Evolutionary conservation across 495 filamentous ascomycete species (phyloP), one percentile per base, ranked within the genome.

Genomic region (Penicillium longicatenatum): DNA sequence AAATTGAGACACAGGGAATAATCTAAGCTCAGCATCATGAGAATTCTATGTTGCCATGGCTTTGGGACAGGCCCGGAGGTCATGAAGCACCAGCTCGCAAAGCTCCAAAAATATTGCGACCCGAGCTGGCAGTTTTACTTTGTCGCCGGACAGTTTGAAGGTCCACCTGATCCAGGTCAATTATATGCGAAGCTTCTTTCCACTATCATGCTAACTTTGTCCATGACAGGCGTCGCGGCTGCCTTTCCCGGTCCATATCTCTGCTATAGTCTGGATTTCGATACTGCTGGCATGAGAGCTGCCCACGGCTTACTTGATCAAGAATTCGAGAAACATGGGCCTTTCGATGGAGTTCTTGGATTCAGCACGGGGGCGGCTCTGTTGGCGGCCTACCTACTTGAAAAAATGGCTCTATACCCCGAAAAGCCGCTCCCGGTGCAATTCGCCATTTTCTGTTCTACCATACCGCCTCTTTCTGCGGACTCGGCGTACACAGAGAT

Each of bases 21-120:
- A 12, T 14, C 31, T 35, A 3, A 6, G 9, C 41, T 4, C 41
- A 17, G 4, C 54, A 50, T 21, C 4, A 64, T 64, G 65, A 53
- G 35, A 35, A 62, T 68, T 21, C 53, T 68, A 31, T 68, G 65
- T 41, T 58, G 64, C 11, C 65, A 64, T 47, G 65, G 65, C 7
- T 57, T 48, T 26, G 65, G 65, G 14, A 64, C 59, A 12, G 46
- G 17, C 14, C 41, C 61, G 16, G 45, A 42, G 24, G 46, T 62
- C 46, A 53, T 68, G 46, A 47, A 60, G 43, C 48, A 48, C 31
- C 65, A 68, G 22, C 21, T 68, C 42, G 49, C 59, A 20, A 24
- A n/a, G 3, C 9, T 68, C 1, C 33, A 16, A 12, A 46, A 51
- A 26, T 5, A n/a, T 3, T 44, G 31, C 24, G 62, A 64, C 43